These are phyloP conservation scores for Coprinellus aureogranulatus DNA, from an alignment of 768 basidiomycete genomes.

Conservation along the genomic window DNA sequence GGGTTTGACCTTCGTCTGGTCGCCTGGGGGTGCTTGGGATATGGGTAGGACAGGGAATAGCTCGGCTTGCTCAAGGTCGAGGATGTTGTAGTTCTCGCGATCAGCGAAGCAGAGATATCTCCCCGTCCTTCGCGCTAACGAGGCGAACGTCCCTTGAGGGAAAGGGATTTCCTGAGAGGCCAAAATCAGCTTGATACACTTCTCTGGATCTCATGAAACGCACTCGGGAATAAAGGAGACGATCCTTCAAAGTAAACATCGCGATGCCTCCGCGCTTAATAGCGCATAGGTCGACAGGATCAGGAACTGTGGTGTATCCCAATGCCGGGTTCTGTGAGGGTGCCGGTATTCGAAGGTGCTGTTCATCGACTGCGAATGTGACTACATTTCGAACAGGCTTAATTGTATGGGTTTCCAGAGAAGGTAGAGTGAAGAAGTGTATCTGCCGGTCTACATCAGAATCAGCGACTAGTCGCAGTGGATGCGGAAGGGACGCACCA, in stretches of 20 bases:
- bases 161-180: constrained; percentile 65
- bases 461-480: not conserved
- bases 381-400: constrained; percentile 81
- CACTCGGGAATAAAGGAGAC: constrained; percentile 61
- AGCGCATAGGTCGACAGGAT: constrained; percentile 68
- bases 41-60: constrained; percentile 75
- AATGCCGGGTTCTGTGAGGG: constrained; percentile 32
- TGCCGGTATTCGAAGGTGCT: constrained; percentile 54
- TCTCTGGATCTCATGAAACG: not conserved
- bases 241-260: constrained; percentile 65
- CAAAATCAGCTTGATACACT: not conserved
- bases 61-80: constrained; percentile 72
- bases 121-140: constrained; percentile 59
- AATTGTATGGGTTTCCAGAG: constrained; percentile 72
- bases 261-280: constrained; percentile 66
- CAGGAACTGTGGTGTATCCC: constrained; percentile 34
- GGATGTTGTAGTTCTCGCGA: constrained; percentile 66
- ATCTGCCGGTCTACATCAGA: constrained; percentile 56
- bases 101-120: constrained; percentile 73
- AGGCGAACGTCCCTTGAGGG: constrained; percentile 40
- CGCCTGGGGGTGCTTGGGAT: constrained; percentile 57
- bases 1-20: constrained; percentile 50
- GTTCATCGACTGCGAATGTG: constrained; percentile 80
- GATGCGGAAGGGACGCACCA: constrained; percentile 39
- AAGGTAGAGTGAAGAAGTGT: constrained; percentile 78